Conservation (phyloP, 805 yeast genomes). For the Saccharomyces kudriavzevii region DNA sequence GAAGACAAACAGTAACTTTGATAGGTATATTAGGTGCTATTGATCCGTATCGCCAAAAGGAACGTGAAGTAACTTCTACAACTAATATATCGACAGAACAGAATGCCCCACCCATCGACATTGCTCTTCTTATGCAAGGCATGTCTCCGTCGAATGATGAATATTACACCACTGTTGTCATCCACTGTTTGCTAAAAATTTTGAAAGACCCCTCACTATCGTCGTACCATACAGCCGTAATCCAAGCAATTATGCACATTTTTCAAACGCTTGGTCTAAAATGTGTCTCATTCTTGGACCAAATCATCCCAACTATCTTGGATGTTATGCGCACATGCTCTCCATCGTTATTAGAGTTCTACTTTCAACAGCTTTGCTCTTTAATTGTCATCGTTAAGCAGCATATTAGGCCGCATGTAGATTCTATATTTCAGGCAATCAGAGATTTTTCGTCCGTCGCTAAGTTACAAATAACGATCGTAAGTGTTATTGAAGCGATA, state of each 20-base stretch:
- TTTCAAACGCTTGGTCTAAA: conserved; percentile 79
- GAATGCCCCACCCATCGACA: conserved; percentile 80
- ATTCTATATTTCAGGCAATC: conserved; percentile 61
- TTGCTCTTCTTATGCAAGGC: conserved; percentile 81
- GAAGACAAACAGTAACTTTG: conserved; percentile 79
- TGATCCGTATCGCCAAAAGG: conserved; percentile 89
- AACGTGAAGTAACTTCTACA: conserved; percentile 64
- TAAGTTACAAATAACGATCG: conserved; percentile 62
- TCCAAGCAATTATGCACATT: conserved; percentile 82
- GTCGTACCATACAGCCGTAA: conserved; percentile 77
- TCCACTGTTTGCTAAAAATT: conserved; percentile 71
- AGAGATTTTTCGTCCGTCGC: conserved; percentile 56
- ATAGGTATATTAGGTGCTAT: conserved; percentile 89
- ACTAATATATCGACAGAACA: conserved; percentile 47
- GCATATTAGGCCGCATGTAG: conserved; percentile 74
- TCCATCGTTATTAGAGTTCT: conserved; percentile 66
- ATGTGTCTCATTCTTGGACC: conserved; percentile 78
- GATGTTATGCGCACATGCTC: conserved; percentile 74
- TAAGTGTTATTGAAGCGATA: conserved; percentile 69
- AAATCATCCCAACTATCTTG: conserved; percentile 77
- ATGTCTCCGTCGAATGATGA: conserved; percentile 87
- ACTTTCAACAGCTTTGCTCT: conserved; percentile 76
- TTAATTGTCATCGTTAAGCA: conserved; percentile 75
- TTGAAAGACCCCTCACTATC: conserved; percentile 75
- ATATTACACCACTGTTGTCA: conserved; percentile 88